These are phyloP conservation scores for Alternaria ventricosa DNA, from an alignment of 2,329 filamentous ascomycete genomes.

Conservation along the genomic window DNA sequence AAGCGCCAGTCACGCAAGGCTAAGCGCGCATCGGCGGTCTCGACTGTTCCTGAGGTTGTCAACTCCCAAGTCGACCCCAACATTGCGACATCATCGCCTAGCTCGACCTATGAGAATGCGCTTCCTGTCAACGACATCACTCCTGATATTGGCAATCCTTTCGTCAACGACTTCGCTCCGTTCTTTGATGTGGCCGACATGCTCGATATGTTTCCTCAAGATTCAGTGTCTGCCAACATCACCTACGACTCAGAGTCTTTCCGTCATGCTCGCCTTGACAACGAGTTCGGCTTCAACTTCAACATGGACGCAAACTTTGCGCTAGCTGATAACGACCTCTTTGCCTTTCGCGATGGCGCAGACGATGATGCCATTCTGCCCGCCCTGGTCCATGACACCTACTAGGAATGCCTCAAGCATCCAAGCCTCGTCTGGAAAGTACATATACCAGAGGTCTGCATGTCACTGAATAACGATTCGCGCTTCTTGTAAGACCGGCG, in stretches of 20 bases:
- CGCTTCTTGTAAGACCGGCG: neutral
- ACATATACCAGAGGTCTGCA: neutral
- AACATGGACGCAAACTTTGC: constrained; percentile 4
- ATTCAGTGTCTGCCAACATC: neutral
- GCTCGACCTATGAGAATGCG: too few relatives aligned
- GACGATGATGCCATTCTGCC: too few relatives aligned
- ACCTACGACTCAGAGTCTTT: constrained; percentile 18
- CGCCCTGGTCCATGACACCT: too few relatives aligned
- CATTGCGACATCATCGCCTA: neutral
- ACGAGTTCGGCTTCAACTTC: constrained; percentile 10
- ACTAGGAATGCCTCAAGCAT: neutral
- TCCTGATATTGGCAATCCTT: neutral
- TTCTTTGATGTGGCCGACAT: neutral
- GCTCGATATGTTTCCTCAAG: constrained; percentile 1
- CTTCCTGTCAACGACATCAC: neutral
- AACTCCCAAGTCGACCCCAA: constrained; percentile 3
- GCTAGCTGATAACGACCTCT: constrained; percentile 4
- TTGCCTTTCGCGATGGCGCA: too few relatives aligned
- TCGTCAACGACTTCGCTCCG: constrained; percentile 8
- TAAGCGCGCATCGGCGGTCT: constrained; percentile 17
- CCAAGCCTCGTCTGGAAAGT: neutral
- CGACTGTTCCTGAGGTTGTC: constrained; percentile 6
- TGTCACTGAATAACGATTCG: neutral
- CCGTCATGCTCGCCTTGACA: constrained; percentile 19
- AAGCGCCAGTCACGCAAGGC: constrained; percentile 36